Evolutionary conservation across 805 yeast species (phyloP).

Genomic region (Kodamaea leandrae): DNA sequence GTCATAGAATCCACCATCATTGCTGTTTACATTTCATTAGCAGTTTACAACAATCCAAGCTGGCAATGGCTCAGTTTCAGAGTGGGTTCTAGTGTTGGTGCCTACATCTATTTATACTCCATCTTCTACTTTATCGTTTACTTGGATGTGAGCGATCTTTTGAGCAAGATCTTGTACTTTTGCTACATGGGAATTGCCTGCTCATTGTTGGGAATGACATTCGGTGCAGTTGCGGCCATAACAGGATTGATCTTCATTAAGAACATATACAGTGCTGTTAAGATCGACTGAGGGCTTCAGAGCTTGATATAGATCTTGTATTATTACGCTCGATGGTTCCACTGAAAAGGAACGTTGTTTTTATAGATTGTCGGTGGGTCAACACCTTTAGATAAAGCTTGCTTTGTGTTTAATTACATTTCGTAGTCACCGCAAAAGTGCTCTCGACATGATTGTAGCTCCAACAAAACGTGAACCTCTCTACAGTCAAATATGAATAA

Average conservation of each 20-base stretch:
- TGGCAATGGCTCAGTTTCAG: slow-evolving; percentile 87
- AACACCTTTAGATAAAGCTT: too few species aligned
- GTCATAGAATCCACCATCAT: slow-evolving; percentile 71
- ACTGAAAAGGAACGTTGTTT: background rate
- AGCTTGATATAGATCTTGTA: too few species aligned
- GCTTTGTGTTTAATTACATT: too few species aligned
- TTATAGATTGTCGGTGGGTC: background rate
- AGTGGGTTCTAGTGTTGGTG: slow-evolving; percentile 66
- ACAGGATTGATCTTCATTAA: slow-evolving; percentile 66
- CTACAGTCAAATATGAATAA: background rate
- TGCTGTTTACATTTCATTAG: slow-evolving; percentile 60
- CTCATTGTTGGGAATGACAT: slow-evolving; percentile 59
- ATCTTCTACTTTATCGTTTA: slow-evolving; percentile 59
- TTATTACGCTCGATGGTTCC: background rate
- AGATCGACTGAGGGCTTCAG: slow-evolving; percentile 41
- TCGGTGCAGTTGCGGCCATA: slow-evolving; percentile 72
- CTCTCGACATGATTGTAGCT: too few species aligned
- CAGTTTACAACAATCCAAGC: slow-evolving; percentile 49
- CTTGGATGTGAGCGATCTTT: slow-evolving; percentile 62
- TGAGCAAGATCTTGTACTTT: slow-evolving; percentile 65
- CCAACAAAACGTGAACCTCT: too few species aligned
- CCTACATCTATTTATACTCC: slow-evolving; percentile 67
- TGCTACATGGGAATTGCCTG: slow-evolving; percentile 68
- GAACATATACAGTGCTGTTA: slow-evolving; percentile 56
- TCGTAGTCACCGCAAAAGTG: too few species aligned